Conservation (phyloP, 192 early-diverging fungal genomes). For the Podila epicladia region DNA sequence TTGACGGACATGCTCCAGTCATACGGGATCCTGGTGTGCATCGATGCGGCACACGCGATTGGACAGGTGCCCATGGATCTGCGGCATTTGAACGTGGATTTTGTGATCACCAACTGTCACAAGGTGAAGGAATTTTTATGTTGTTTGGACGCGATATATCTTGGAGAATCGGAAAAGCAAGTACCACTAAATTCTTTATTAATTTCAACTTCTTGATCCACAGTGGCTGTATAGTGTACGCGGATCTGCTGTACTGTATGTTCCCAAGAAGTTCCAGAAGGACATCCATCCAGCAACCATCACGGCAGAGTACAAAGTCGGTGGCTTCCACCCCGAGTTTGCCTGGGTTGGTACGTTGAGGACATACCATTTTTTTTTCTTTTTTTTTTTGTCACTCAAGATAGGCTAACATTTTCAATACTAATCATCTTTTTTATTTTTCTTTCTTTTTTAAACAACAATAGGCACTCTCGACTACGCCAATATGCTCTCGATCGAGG, state of each 20-base stretch:
- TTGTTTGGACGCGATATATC: not conserved
- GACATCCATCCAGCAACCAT: conserved; percentile 58
- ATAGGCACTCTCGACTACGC: conserved; percentile 56
- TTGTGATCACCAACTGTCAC: conserved; percentile 73
- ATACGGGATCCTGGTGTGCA: conserved; percentile 62
- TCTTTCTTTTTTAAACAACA: too few relatives aligned
- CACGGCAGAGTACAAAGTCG: conserved; percentile 44
- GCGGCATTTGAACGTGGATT: conserved; percentile 65
- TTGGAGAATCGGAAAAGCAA: not conserved
- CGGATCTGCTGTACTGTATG: conserved; percentile 63
- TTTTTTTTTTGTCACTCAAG: too few relatives aligned
- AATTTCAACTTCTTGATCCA: not conserved
- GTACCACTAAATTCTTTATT: too few relatives aligned
- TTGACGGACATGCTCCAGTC: conserved; percentile 50
- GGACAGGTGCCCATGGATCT: conserved; percentile 72
- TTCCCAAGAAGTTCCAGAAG: conserved; percentile 57
- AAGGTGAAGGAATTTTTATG: conserved; percentile 43
- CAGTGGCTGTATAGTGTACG: conserved; percentile 68
- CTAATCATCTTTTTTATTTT: too few relatives aligned
- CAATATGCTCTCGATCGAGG: conserved; percentile 39
- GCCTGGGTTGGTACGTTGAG: conserved; percentile 22
- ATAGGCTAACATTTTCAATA: too few relatives aligned
- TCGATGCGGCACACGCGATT: conserved; percentile 76
- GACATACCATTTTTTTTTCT: too few relatives aligned
- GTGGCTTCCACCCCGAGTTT: conserved; percentile 58